phyloP scores from a whole-genome alignment of 192 early-diverging fungal species.

The Gamsiella multidivaricata region DNA sequence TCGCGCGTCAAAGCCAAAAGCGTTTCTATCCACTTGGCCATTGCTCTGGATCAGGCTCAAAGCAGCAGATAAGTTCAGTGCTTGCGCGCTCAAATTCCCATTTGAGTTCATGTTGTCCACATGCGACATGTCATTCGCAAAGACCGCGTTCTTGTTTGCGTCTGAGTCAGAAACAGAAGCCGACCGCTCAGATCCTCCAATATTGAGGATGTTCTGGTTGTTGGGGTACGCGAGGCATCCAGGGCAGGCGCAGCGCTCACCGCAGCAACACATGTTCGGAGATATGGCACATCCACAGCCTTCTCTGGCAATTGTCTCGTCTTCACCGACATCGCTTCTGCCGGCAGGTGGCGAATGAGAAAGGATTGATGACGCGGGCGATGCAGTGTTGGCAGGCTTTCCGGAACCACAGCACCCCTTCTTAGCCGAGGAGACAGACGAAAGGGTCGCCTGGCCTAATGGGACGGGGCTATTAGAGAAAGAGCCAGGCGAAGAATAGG shows the following conservation, averaged over 20 bases:
- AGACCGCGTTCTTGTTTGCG: not conserved
- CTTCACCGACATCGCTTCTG: constrained; percentile 41
- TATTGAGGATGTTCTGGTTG: constrained; percentile 26
- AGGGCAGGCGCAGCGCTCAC: constrained; percentile 47
- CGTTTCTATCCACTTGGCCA: not conserved
- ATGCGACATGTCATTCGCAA: constrained; percentile 11
- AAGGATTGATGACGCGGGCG: constrained; percentile 18
- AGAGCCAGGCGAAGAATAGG: constrained; percentile 28
- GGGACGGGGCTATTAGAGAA: constrained; percentile 1
- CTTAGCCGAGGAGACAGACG: constrained; percentile 5
- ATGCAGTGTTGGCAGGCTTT: constrained; percentile 8
- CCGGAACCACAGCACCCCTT: constrained; percentile 16
- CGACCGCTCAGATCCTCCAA: not conserved
- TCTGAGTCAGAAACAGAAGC: not conserved
- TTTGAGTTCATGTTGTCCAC: not conserved
- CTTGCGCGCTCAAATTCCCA: not conserved
- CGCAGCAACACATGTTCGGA: constrained; percentile 52
- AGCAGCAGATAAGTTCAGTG: constrained; percentile 26
- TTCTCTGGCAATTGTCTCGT: constrained; percentile 16
- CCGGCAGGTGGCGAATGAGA: constrained; percentile 45
- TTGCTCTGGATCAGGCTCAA: constrained; percentile 26
- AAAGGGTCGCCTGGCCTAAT: not conserved
- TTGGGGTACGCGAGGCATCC: constrained; percentile 54
- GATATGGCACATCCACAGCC: constrained; percentile 53
- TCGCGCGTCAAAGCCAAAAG: constrained; percentile 7